Percentiles rank a stretch among this genome's conserved stretches.
Conservation (phyloP, 2,329 filamentous ascomycete genomes). For the Raffaelea arxii region DNA sequence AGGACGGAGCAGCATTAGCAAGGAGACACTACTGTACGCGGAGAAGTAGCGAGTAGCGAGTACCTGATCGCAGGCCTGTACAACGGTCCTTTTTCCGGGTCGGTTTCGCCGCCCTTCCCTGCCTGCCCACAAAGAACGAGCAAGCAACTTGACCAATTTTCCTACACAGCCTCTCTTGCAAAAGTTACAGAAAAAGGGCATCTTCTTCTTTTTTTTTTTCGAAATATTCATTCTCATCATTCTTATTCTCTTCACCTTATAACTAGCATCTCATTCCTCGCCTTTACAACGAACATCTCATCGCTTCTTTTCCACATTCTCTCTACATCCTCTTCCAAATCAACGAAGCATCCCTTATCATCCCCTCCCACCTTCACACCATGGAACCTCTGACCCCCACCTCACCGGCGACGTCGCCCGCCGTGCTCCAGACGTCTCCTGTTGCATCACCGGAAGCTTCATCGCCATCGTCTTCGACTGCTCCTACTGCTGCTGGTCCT, state of each 20-base stretch:
- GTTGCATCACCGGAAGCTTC: background rate
- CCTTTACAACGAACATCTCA: background rate
- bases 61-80: no score
- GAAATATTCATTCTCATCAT: background rate
- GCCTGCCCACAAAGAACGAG: no score
- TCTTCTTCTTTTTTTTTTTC: no score
- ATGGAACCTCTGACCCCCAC: background rate
- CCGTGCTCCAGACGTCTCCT: background rate
- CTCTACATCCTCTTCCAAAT: background rate
- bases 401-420: background rate
- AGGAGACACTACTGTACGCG: no score
- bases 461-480: background rate
- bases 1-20: no score
- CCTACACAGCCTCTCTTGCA: no score
- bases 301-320: background rate
- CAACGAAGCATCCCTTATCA: no score
- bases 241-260: background rate
- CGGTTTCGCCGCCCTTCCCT: no score
- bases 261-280: background rate
- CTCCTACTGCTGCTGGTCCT: background rate
- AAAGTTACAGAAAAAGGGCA: no score
- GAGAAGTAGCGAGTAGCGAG: no score
- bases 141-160: no score
- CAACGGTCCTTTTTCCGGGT: no score
- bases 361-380: background rate